Evolutionary conservation across 2,329 filamentous ascomycete genomes (phyloP).

Genomic region (Calonectria fujianensis): DNA sequence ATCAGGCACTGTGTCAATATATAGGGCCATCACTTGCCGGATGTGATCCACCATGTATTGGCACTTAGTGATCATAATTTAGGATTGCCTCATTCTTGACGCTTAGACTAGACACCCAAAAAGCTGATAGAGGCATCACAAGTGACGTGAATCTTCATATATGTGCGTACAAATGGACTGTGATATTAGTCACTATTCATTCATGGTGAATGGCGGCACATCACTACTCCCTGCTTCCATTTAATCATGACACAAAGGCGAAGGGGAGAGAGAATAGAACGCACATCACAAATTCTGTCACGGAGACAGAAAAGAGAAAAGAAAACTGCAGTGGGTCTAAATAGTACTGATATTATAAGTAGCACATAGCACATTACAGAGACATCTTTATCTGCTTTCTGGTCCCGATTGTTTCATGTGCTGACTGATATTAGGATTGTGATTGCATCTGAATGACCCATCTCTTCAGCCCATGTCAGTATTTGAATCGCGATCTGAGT

Average conservation of each 20-base stretch:
- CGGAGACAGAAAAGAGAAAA: not conserved
- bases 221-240: not conserved
- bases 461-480: too few relatives aligned
- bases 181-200: not conserved
- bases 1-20: not conserved
- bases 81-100: not conserved
- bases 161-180: not conserved
- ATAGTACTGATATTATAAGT: too few relatives aligned
- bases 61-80: not conserved
- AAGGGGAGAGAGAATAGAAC: not conserved
- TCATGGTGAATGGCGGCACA: not conserved
- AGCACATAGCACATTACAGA: not conserved
- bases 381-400: not conserved
- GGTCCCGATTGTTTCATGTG: not conserved
- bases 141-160: not conserved
- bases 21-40: not conserved
- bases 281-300: not conserved
- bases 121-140: not conserved
- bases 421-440: not conserved
- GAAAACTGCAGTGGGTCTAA: not conserved
- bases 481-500: not conserved
- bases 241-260: not conserved
- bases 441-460: not conserved
- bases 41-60: not conserved
- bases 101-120: not conserved